A percentile compares a stretch with the other conserved stretches of the same genome.
These are phyloP conservation scores for Westerdykella aurantiaca DNA, from an alignment of 2,329 filamentous ascomycete species.

Conservation along the genomic window DNA sequence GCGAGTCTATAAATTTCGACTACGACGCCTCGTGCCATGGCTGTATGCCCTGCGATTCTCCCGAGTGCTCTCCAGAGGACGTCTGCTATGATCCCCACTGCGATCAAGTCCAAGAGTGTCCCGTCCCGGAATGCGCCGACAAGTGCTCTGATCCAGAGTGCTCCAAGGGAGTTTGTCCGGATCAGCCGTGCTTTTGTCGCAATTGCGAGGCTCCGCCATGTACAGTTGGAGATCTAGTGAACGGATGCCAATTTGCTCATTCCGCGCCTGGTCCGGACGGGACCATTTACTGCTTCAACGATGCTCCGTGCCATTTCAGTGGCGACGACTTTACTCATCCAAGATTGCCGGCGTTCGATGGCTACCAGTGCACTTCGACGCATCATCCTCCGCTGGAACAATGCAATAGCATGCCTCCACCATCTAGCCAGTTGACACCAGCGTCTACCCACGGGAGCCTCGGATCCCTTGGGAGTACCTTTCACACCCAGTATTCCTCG, in stretches of 20 bases:
- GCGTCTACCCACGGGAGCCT: slow-evolving; percentile 29
- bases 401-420: slow-evolving; percentile 13
- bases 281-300: slow-evolving; percentile 33
- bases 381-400: slow-evolving; percentile 15
- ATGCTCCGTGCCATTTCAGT: slow-evolving; percentile 30
- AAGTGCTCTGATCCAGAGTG: slow-evolving; percentile 33
- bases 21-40: too few species aligned
- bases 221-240: slow-evolving; percentile 24
- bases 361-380: slow-evolving; percentile 28
- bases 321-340: slow-evolving; percentile 19
- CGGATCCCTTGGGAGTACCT: slow-evolving; percentile 26
- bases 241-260: slow-evolving; percentile 31
- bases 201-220: slow-evolving; percentile 30
- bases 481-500: slow-evolving; percentile 25
- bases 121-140: slow-evolving; percentile 19
- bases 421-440: slow-evolving; percentile 25
- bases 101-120: slow-evolving; percentile 15
- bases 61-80: slow-evolving; percentile 22
- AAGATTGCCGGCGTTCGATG: slow-evolving; percentile 21
- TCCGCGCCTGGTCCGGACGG: slow-evolving; percentile 24
- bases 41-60: background rate
- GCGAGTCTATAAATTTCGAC: too few species aligned
- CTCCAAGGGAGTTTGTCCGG: slow-evolving; percentile 26
- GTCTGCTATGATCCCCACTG: slow-evolving; percentile 35
- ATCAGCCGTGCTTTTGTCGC: slow-evolving; percentile 31